Evolutionary conservation across 148 eudicot species (phyloP).

Genomic region (Amaranthus palmeri): DNA sequence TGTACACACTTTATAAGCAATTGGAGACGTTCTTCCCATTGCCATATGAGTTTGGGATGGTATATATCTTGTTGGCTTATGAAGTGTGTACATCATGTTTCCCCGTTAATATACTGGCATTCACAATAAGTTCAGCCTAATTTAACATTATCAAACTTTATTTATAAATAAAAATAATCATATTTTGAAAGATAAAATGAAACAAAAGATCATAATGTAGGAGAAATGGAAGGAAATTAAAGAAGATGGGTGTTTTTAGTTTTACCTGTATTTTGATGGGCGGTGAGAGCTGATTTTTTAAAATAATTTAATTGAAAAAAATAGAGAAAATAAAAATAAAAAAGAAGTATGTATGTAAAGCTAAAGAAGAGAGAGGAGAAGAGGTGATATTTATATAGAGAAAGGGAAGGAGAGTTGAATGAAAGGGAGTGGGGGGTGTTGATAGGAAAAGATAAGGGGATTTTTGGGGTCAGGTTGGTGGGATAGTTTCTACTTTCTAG

Average conservation of each 20-base stretch:
- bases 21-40: too few species aligned
- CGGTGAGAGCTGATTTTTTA: neutral
- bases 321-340: neutral
- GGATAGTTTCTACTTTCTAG: constrained; percentile 14
- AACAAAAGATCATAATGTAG: neutral
- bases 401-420: neutral
- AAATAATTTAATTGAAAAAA: too few species aligned
- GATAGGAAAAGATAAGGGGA: constrained; percentile 25
- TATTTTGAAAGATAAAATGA: neutral
- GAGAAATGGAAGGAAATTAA: neutral
- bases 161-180: neutral
- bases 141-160: neutral
- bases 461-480: constrained; percentile 27
- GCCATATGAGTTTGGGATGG: too few species aligned
- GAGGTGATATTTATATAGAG: constrained; percentile 24
- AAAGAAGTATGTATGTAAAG: neutral
- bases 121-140: too few species aligned
- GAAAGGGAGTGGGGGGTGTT: constrained; percentile 9
- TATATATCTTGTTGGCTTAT: too few species aligned
- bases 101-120: too few species aligned
- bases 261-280: constrained; percentile 13
- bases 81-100: too few species aligned
- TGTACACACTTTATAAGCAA: too few species aligned
- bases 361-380: constrained; percentile 5
- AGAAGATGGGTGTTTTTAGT: neutral